These are phyloP conservation scores for Zanthoxylum bungeanum DNA, from an alignment of 345 rosid genomes.

Conservation along the genomic window DNA sequence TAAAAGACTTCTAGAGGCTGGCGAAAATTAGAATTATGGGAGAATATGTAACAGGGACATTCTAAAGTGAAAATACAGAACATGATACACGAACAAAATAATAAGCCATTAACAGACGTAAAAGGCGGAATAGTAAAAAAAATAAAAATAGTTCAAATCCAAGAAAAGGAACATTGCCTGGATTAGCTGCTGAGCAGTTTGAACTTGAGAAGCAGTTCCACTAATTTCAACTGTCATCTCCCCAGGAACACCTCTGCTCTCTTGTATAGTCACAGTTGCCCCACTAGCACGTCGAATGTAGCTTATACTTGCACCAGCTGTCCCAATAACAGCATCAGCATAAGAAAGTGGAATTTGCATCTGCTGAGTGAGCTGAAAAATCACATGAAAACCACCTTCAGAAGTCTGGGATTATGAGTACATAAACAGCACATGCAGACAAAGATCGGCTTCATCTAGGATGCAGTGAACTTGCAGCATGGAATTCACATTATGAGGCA, in stretches of 20 bases:
- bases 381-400: conserved; percentile 7
- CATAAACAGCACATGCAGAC: background rate
- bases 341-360: conserved; percentile 91
- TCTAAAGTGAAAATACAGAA: background rate
- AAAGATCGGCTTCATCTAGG: background rate
- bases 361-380: conserved; percentile 76
- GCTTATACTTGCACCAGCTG: conserved; percentile 92
- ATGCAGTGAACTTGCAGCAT: background rate
- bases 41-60: background rate
- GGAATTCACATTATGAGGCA: background rate
- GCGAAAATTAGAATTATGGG: background rate
- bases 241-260: conserved; percentile 91
- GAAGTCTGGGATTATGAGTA: background rate
- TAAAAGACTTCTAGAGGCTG: background rate
- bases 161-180: conserved; percentile 49
- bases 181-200: conserved; percentile 95
- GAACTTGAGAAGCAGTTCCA: conserved; percentile 93
- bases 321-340: conserved; percentile 98
- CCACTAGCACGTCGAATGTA: conserved; percentile 97
- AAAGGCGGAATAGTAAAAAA: background rate
- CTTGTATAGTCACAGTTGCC: conserved; percentile 94
- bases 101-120: background rate
- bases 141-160: background rate
- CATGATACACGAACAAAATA: background rate
- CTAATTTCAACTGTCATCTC: conserved; percentile 99